Evolutionary conservation across 352 stramenopile species (phyloP).

Genomic region (Sclerospora graminicola): DNA sequence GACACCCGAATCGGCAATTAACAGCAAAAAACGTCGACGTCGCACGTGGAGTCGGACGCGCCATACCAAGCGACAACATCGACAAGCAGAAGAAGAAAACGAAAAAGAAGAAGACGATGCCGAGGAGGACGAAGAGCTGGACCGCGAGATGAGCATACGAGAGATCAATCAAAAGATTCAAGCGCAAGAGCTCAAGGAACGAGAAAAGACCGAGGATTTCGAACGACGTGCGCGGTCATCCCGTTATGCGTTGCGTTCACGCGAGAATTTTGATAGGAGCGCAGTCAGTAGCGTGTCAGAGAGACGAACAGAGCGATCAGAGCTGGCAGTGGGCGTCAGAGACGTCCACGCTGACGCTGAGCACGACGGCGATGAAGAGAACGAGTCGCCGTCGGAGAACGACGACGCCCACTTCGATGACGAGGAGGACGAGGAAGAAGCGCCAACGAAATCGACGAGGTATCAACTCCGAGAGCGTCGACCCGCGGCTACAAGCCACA

Average conservation of each 20-base stretch:
- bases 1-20: slow-evolving; percentile 5
- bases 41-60: slow-evolving; percentile 3
- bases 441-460: slow-evolving; percentile 23
- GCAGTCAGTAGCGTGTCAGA: slow-evolving; percentile 10
- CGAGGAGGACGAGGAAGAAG: slow-evolving; percentile 16
- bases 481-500: slow-evolving; percentile 3
- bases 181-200: slow-evolving; percentile 13
- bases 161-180: too few species aligned
- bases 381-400: slow-evolving; percentile 24
- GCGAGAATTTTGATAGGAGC: slow-evolving; percentile 24
- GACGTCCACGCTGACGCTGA: too few species aligned
- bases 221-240: slow-evolving; percentile 17
- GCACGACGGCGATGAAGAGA: slow-evolving; percentile 14
- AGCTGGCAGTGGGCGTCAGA: too few species aligned
- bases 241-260: slow-evolving; percentile 51
- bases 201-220: slow-evolving; percentile 18
- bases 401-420: slow-evolving; percentile 13
- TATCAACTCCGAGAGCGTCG: slow-evolving; percentile 33
- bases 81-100: slow-evolving; percentile 9
- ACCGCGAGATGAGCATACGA: too few species aligned
- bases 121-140: slow-evolving; percentile 13
- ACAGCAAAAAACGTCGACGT: slow-evolving; percentile 22
- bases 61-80: slow-evolving; percentile 15
- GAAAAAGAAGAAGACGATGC: slow-evolving; percentile 22
- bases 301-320: slow-evolving; percentile 14